Percentiles rank a stretch among this genome's conserved stretches.
Evolutionary conservation across 2,329 filamentous ascomycete species (phyloP).

Genomic region (Plenodomus lindquistii): DNA sequence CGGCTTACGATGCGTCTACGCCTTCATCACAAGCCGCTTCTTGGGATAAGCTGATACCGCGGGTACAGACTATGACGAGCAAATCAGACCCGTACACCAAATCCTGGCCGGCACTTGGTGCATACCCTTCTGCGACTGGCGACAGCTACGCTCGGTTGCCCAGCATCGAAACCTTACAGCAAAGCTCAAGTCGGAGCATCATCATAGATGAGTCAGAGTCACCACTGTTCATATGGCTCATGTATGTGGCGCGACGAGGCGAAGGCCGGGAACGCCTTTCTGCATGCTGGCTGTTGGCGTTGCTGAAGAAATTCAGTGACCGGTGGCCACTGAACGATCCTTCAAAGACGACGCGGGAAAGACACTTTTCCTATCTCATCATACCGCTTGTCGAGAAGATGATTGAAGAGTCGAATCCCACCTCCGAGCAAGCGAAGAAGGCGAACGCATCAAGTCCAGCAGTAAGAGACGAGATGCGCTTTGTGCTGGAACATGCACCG

Average conservation of each 20-base stretch:
- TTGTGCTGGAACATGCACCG: constrained; percentile 61
- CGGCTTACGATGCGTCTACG: constrained; percentile 22
- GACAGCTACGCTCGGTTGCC: constrained; percentile 38
- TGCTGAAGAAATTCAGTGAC: constrained; percentile 43
- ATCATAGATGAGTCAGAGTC: constrained; percentile 50
- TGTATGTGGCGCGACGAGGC: constrained; percentile 49
- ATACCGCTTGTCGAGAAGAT: constrained; percentile 55
- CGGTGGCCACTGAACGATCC: constrained; percentile 43
- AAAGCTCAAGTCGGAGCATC: constrained; percentile 31
- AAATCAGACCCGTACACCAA: constrained; percentile 47
- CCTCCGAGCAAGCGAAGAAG: constrained; percentile 29
- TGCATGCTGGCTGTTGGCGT: constrained; percentile 46
- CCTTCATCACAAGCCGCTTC: constrained; percentile 18
- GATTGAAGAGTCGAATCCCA: constrained; percentile 44
- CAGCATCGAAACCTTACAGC: constrained; percentile 37
- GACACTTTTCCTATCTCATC: constrained; percentile 51
- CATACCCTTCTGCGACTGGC: constrained; percentile 30
- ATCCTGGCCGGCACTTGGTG: constrained; percentile 49
- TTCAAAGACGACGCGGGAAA: constrained; percentile 43
- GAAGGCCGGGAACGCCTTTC: constrained; percentile 47
- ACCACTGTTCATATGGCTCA: constrained; percentile 54
- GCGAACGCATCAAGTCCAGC: constrained; percentile 49
- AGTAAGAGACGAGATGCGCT: constrained; percentile 41
- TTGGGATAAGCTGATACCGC: constrained; percentile 45
- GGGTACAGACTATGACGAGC: constrained; percentile 43